These are phyloP conservation scores for Calocera viscosa DNA, from an alignment of 768 basidiomycete genomes.

Conservation along the genomic window DNA sequence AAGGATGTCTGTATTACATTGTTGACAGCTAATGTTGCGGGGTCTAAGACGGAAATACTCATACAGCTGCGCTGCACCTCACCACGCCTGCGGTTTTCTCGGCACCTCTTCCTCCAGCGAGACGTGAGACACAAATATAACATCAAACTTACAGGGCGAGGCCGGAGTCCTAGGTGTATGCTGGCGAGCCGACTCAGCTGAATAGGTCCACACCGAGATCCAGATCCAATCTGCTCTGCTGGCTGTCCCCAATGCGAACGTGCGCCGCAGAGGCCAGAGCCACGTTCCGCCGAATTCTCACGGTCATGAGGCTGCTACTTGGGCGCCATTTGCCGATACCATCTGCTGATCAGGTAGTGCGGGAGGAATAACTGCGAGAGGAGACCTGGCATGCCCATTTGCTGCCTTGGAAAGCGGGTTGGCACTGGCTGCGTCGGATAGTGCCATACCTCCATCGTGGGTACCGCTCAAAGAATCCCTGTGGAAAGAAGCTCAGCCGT, in stretches of 20 bases:
- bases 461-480: neutral
- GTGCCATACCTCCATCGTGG: neutral
- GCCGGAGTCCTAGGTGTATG: neutral
- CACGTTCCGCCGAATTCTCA: neutral
- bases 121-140: neutral
- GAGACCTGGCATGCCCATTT: slow-evolving; percentile 3
- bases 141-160: neutral
- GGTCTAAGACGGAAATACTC: neutral
- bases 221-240: neutral
- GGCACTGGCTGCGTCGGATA: neutral
- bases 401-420: neutral
- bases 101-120: neutral
- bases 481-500: neutral
- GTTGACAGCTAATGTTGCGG: neutral
- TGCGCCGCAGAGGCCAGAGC: neutral
- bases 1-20: slow-evolving; percentile 4
- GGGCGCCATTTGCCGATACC: neutral
- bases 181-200: neutral
- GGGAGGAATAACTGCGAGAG: neutral
- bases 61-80: neutral
- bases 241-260: neutral
- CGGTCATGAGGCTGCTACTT: neutral
- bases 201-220: neutral
- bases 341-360: slow-evolving; percentile 3
- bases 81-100: neutral